Base-by-base conservation (phyloP, 148 eudicot species). In the Amaranthus cruentus region DNA sequence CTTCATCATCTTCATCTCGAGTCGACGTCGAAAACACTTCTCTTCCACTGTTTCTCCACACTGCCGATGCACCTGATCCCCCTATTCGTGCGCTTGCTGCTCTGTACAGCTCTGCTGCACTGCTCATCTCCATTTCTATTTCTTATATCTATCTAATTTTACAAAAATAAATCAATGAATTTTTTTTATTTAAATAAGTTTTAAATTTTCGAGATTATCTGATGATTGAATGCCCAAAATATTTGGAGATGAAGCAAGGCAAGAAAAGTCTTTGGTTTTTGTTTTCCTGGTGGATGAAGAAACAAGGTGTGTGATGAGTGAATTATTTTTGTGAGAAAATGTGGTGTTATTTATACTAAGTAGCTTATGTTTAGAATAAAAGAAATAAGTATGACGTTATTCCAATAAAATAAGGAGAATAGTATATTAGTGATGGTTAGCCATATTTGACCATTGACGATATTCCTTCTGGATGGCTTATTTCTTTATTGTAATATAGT, bases 1-100 rank as follows among this genome's bases (percentile, higher is more conserved):
- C 97, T 78, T 92, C 97, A 69, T 92, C 97, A 52, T 92, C 90
- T 73, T 84, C 90, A 3, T 84, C 90, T 8, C 77, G 28, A 4
- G 79, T 77, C 10, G 91, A 87, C 44, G 66, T 71, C 3, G 90
- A 83, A 73, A 89, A 89, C 4, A 87, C 83, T 10, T 89, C 91
- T 64, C 86, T 77, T 2, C 83, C 85, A 49, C 85, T 87, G 13
- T 66, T 68, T 61, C 89, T 84, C 94, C 94, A 89, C 18, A 21
- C 46, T 50, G 75, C 73, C 48, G 84, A 84, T 4, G 86, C 81
- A 43, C 84, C 38, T 28, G 38, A 28, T 28, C 38, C 38, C 38
- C 38, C 38, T 28, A 28, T 28, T 28, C 38, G 1, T 28, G 38
- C 87, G 78, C 90, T 87, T 64, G 83, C 85, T 12, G 81, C 88